phyloP scores from a whole-genome alignment of 306 rosid species.

The Cajanus cajan region DNA sequence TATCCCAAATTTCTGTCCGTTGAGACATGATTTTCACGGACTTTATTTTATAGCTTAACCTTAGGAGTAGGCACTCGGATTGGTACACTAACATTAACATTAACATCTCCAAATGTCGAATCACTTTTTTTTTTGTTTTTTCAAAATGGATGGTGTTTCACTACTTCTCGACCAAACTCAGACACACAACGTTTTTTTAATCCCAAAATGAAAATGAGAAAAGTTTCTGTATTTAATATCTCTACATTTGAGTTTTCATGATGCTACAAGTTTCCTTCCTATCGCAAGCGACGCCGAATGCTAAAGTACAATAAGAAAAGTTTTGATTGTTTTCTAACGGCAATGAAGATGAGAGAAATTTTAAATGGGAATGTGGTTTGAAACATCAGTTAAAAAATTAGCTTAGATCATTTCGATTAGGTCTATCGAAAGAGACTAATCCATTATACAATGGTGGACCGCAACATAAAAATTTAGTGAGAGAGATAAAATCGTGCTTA shows the following conservation, averaged over 20 bases:
- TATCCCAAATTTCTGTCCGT: not conserved
- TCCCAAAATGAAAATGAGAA: no score
- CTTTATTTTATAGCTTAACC: not conserved
- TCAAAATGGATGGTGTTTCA: not conserved
- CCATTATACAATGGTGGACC: no score
- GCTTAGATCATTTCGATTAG: no score
- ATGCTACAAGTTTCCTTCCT: not conserved
- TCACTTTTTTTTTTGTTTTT: not conserved
- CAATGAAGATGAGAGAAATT: no score
- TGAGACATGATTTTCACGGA: not conserved
- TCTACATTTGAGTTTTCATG: not conserved
- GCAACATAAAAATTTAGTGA: no score
- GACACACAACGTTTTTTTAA: no score
- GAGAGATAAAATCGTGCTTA: no score
- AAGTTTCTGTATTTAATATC: no score
- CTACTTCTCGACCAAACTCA: not conserved
- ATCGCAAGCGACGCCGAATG: not conserved
- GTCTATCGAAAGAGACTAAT: no score
- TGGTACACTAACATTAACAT: not conserved
- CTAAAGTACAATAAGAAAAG: not conserved
- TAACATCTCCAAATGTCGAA: not conserved
- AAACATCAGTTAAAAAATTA: no score
- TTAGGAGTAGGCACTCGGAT: not conserved
- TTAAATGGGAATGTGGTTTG: no score
- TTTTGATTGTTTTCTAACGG: no score